Evolutionary conservation across 2,329 filamentous ascomycete genomes (phyloP), one percentile per base, ranked within the genome.

Genomic region (Claviceps digitariae): DNA sequence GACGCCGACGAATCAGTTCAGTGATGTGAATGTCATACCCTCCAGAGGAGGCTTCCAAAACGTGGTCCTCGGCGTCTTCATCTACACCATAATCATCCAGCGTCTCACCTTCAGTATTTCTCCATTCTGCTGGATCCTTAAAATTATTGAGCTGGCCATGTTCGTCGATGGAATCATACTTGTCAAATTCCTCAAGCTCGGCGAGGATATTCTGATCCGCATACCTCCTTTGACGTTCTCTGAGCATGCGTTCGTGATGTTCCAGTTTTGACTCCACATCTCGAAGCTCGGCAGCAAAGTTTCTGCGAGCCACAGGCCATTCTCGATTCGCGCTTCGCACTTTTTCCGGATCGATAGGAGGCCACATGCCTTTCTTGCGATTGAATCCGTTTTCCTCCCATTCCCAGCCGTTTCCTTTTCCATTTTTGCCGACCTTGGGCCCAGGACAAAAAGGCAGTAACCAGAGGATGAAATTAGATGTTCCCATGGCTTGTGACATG

Each of bases 361-460:
- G 82, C 82, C 82, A 86, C 63, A 79, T 72, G 51, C 74, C 76
- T 43, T 71, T 65, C 52, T 67, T 67, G 58, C 82, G 77, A 67
- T 93, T 89, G 65, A 90, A 86, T 1, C 82, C 87, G 67, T 93
- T 93, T 58, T 85, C 83, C 57, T 83, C 79, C 70, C 83, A 90
- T 6, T 69, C 65, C 81, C 85, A 78, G 54, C 80, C 77, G 0
- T 61, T 56, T 3, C 72, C 75, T 23, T 52, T 59, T 12, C 68
- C 67, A 46, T 69, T 56, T 51, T 65, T 63, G 15, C 68, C 66
- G 29, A 79, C 61, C 7, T 50, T 58, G 1, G 77, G 80, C 20
- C 67, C 72, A 36, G 74, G 72, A 2, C 82, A 75, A 43, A 90
- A 74, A 0, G 87, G 87, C 59, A 80, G 78, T 54, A 88, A 69